phyloP scores from a whole-genome alignment of 169 alveolate genomes.

The Pseudocohnilembus persalinus region DNA sequence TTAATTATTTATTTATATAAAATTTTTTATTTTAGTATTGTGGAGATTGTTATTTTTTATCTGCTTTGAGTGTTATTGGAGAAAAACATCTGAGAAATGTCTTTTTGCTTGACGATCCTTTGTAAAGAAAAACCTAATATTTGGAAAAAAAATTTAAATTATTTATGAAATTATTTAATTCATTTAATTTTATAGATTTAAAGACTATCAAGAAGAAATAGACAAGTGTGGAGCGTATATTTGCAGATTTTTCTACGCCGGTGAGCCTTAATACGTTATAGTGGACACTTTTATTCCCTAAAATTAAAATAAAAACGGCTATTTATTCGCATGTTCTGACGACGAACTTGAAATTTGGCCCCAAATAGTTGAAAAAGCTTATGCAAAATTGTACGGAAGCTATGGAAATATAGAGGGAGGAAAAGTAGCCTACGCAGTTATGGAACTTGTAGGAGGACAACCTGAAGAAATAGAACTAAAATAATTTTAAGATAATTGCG shows the following conservation, averaged over 20 bases:
- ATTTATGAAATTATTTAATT: background rate
- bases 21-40: no score
- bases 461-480: constrained; percentile 46
- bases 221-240: constrained; percentile 40
- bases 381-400: constrained; percentile 68
- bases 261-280: constrained; percentile 41
- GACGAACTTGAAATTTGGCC: constrained; percentile 58
- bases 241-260: constrained; percentile 36
- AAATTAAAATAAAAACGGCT: constrained; percentile 26
- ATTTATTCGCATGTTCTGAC: constrained; percentile 28
- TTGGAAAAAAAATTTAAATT: background rate
- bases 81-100: background rate
- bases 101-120: background rate
- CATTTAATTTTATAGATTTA: background rate
- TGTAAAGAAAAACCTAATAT: no score
- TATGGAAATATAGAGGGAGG: constrained; percentile 49
- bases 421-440: constrained; percentile 37
- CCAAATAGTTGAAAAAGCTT: constrained; percentile 68
- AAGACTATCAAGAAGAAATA: constrained; percentile 1
- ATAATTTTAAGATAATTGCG: constrained; percentile 24
- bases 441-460: constrained; percentile 53
- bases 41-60: constrained; percentile 50
- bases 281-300: constrained; percentile 53
- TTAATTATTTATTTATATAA: no score
- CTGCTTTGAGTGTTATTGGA: constrained; percentile 46